Evolutionary conservation across 345 rosid species (phyloP).

Genomic region (Boechera divaricarpa): DNA sequence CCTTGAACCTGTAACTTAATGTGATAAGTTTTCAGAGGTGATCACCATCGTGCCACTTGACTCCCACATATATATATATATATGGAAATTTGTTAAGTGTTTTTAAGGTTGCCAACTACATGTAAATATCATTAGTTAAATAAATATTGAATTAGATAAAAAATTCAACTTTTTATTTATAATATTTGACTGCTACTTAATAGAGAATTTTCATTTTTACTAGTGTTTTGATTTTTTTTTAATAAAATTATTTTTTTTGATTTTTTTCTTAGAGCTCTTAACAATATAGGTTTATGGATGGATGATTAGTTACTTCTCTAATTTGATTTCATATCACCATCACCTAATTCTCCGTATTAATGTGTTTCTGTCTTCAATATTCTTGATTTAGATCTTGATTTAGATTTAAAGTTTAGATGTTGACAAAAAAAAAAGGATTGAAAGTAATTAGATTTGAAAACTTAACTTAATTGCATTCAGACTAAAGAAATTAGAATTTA

Average conservation of each 20-base stretch:
- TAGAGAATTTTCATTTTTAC: too few species aligned
- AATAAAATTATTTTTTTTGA: background rate
- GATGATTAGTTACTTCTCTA: conserved; percentile 7
- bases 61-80: too few species aligned
- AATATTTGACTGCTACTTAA: too few species aligned
- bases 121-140: background rate
- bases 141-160: too few species aligned
- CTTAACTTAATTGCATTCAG: conserved; percentile 12
- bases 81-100: too few species aligned
- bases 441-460: conserved; percentile 23
- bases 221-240: too few species aligned
- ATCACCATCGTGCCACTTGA: too few species aligned
- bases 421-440: conserved; percentile 13
- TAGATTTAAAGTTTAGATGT: conserved; percentile 19
- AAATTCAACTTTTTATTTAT: background rate
- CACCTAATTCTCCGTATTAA: background rate
- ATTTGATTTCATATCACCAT: background rate
- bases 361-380: conserved; percentile 4
- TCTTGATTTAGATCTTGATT: conserved; percentile 23
- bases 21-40: too few species aligned
- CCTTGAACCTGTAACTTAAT: too few species aligned
- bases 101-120: too few species aligned
- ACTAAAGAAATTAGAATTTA: conserved; percentile 20
- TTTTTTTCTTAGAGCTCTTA: background rate
- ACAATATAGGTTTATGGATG: background rate